Evolutionary conservation across 169 alveolate species (phyloP).

Genomic region (Cryptosporidium sp.): DNA sequence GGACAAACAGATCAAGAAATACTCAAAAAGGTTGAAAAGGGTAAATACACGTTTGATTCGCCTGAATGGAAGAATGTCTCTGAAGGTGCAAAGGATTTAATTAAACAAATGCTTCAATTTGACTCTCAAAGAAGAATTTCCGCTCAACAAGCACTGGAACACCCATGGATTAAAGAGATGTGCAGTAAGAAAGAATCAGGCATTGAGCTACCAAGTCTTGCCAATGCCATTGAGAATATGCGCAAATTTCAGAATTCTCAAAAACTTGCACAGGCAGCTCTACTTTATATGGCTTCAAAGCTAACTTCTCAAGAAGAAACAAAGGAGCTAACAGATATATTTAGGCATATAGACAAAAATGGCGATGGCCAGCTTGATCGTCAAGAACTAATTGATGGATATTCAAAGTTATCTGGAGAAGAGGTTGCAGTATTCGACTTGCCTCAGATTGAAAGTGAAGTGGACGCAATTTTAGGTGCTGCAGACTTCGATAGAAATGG

Average conservation of each 20-base stretch:
- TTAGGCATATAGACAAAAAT: constrained; percentile 89
- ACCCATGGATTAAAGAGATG: constrained; percentile 89
- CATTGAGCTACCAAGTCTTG: constrained; percentile 81
- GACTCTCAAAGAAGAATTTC: constrained; percentile 89
- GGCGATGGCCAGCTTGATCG: constrained; percentile 90
- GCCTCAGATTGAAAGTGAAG: constrained; percentile 88
- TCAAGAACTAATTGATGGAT: constrained; percentile 86
- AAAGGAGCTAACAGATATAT: constrained; percentile 87
- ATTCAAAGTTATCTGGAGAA: constrained; percentile 80
- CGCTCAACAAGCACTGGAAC: constrained; percentile 92
- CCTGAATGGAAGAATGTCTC: constrained; percentile 89
- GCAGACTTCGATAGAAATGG: constrained; percentile 95
- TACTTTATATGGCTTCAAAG: constrained; percentile 87
- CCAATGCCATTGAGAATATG: constrained; percentile 86
- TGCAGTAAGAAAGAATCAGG: constrained; percentile 79
- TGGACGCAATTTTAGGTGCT: constrained; percentile 90
- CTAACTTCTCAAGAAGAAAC: constrained; percentile 89
- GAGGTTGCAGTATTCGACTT: constrained; percentile 33
- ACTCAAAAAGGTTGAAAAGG: constrained; percentile 87
- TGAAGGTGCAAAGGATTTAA: constrained; percentile 92
- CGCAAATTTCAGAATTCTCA: constrained; percentile 85
- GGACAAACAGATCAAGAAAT: constrained; percentile 92
- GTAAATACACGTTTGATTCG: constrained; percentile 83
- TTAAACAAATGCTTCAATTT: constrained; percentile 86
- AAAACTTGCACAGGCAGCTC: constrained; percentile 90